Evolutionary conservation across 2,329 filamentous ascomycete genomes (phyloP).

Genomic region (Aphanoascus verrucosus): DNA sequence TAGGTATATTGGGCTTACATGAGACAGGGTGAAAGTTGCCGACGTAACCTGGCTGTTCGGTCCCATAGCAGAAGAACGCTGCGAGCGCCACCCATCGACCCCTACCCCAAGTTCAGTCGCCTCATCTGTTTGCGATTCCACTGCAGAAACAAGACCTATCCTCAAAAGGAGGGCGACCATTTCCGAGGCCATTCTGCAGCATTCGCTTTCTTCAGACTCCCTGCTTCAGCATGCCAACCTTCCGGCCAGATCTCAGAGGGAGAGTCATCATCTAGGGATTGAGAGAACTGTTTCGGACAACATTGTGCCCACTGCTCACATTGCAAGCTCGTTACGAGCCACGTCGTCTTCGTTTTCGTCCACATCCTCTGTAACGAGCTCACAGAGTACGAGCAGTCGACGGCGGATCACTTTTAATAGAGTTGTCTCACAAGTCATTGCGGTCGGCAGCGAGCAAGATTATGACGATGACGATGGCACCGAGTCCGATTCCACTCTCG

Average conservation of each 20-base stretch:
- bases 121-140: conserved; percentile 51
- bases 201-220: conserved; percentile 77
- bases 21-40: conserved; percentile 80
- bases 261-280: conserved; percentile 32
- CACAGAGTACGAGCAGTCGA: conserved; percentile 43
- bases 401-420: conserved; percentile 96
- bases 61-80: conserved; percentile 43
- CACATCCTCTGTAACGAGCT: conserved; percentile 60
- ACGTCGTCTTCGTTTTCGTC: conserved; percentile 36
- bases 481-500: conserved; percentile 63
- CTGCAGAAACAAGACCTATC: conserved; percentile 74
- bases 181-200: conserved; percentile 88
- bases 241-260: conserved; percentile 67
- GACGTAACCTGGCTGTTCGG: conserved; percentile 98
- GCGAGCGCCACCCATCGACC: conserved; percentile 48
- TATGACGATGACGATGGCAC: conserved; percentile 40
- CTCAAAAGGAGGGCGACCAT: conserved; percentile 83
- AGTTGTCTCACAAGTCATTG: conserved; percentile 90
- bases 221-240: conserved; percentile 81
- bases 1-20: neutral
- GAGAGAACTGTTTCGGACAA: conserved; percentile 46
- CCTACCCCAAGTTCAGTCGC: conserved; percentile 43
- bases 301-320: conserved; percentile 57
- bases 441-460: conserved; percentile 55
- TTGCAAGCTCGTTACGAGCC: conserved; percentile 43